Evolutionary conservation across 805 yeast species (phyloP), one percentile per base, ranked within the genome.

Genomic region (Candida awuae): DNA sequence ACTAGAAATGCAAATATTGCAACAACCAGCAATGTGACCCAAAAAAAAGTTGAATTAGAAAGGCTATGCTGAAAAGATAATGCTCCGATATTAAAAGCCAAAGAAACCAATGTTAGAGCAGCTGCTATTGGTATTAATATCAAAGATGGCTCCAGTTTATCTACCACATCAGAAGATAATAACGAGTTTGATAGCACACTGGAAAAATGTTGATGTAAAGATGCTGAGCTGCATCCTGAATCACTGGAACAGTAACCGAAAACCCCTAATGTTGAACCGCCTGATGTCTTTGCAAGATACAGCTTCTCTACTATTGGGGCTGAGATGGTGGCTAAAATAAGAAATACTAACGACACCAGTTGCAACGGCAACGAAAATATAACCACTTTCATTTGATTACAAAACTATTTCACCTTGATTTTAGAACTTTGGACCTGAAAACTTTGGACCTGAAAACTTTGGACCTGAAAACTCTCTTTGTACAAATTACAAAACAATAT

Each of bases 91-190:
- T 65, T 63, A 22, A 67, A 48, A 3, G 71, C 8, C 20, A 68
- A 49, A 1, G 75, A 55, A 10, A 74, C 33, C 30, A 82, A 66
- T 10, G 75, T 73, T 32, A 83, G 50, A 5, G 80, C 84, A 10
- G 79, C 77, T 17, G 87, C 79, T 22, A 82, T 65, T 1, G 92
- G 92, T 10, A 72, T 65, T 23, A 79, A 63, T 21, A 84, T 67
- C 33, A 83, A 61, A 17, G 75, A 63, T 44, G 73, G 67, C 2
- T 75, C 73, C 37, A 84, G 58, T 1, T 66, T 63, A 41, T 69
- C 64, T 52, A 90, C 65, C 67, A 26, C 44, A 44, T 28, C 35
- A 1, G 39, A 28, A 8, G 32, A 28, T n/a, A 36, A 22, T n/a
- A 35, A 15, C 7, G 16, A 15, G 0, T 33, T 9, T 3, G 37